Evolutionary conservation across 176 grass and related monocot species (phyloP).

Genomic region (Areca catechu): DNA sequence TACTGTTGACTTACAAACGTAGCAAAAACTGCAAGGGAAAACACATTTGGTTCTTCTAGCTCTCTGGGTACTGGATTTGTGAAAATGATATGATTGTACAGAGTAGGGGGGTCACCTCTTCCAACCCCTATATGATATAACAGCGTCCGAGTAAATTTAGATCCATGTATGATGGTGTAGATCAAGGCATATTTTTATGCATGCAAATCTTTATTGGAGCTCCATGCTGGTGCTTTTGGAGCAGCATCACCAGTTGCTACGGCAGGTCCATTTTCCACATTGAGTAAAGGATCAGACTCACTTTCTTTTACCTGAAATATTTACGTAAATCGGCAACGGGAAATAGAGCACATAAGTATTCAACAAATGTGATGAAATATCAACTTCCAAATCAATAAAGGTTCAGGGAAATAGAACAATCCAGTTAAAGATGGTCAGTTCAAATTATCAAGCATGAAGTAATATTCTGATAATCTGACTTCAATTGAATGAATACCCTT

Average conservation of each 20-base stretch:
- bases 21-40: not conserved
- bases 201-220: slow-evolving; percentile 47
- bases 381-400: too few relatives aligned
- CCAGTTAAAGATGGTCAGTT: too few relatives aligned
- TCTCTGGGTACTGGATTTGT: not conserved
- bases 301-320: slow-evolving; percentile 45
- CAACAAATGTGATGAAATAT: not conserved
- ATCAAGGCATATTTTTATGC: slow-evolving; percentile 25
- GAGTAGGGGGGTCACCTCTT: slow-evolving; percentile 38
- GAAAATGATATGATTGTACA: not conserved
- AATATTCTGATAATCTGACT: too few relatives aligned
- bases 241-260: slow-evolving; percentile 33
- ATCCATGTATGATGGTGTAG: not conserved
- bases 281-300: slow-evolving; percentile 69
- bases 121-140: slow-evolving; percentile 32
- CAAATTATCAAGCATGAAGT: too few relatives aligned
- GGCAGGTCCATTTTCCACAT: slow-evolving; percentile 42
- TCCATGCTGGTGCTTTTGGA: slow-evolving; percentile 70
- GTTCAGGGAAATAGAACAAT: too few relatives aligned
- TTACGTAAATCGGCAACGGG: not conserved
- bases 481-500: too few relatives aligned
- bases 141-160: not conserved
- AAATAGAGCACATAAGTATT: not conserved
- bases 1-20: not conserved
- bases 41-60: not conserved